These are phyloP conservation scores for Aspergillus fumigatiaffinis DNA, from an alignment of 2,329 filamentous ascomycete genomes.

Conservation along the genomic window DNA sequence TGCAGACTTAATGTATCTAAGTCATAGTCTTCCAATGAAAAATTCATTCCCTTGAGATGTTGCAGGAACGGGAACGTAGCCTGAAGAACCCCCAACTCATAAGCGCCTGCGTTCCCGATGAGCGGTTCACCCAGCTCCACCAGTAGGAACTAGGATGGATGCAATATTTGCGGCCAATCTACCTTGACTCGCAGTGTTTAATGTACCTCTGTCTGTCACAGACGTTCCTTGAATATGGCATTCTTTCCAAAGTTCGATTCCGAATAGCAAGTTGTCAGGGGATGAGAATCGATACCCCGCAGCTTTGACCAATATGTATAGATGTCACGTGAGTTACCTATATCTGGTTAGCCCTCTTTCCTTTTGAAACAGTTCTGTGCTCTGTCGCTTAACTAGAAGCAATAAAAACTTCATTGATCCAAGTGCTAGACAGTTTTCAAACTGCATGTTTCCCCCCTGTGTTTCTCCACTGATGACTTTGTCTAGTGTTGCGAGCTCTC, in stretches of 20 bases:
- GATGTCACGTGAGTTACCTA: neutral
- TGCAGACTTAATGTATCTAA: conserved; percentile 15
- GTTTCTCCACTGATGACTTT: neutral
- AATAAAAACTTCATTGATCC: neutral
- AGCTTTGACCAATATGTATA: neutral
- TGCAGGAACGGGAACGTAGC: conserved; percentile 7
- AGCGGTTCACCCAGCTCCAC: conserved; percentile 29
- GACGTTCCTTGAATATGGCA: neutral
- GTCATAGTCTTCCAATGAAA: conserved; percentile 22
- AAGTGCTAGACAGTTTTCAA: neutral
- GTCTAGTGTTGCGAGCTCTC: neutral
- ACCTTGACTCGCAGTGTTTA: neutral
- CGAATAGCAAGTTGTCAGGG: neutral
- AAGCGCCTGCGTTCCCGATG: conserved; percentile 31
- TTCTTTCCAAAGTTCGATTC: neutral
- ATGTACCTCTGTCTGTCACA: neutral
- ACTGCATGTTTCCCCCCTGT: neutral
- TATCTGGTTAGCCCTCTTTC: neutral
- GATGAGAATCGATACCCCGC: neutral
- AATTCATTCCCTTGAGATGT: conserved; percentile 11
- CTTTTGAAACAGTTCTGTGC: neutral
- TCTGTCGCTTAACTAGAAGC: too few relatives aligned
- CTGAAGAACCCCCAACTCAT: conserved; percentile 26
- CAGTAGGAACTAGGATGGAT: neutral
- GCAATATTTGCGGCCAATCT: neutral